These are phyloP conservation scores for Nepenthes mirabilis DNA, from an alignment of 148 eudicot genomes.

Conservation along the genomic window DNA sequence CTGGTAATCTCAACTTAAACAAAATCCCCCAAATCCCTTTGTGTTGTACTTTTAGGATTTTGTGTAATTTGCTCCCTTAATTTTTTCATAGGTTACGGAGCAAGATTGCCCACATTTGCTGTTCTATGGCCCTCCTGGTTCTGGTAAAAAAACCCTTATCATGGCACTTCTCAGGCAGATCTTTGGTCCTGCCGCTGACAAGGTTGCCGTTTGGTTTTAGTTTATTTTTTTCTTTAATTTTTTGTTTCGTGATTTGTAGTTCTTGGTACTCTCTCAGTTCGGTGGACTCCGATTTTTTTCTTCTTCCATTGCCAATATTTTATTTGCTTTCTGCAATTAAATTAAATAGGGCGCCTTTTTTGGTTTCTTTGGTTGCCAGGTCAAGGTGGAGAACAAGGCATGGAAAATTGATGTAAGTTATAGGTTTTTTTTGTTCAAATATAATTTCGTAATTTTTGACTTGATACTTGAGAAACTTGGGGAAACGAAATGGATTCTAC, in stretches of 20 bases:
- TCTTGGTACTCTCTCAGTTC: no score
- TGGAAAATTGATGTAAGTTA: conserved; percentile 88
- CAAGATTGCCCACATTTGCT: conserved; percentile 96
- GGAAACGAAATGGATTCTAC: not conserved
- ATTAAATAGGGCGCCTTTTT: not conserved
- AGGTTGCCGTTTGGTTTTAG: conserved; percentile 24
- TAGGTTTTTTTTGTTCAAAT: not conserved
- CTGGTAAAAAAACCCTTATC: conserved; percentile 95
- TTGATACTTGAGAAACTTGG: not conserved
- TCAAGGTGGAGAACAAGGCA: conserved; percentile 78
- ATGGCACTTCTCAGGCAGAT: conserved; percentile 89
- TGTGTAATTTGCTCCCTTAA: not conserved
- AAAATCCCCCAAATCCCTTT: not conserved
- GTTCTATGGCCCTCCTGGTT: conserved; percentile 85
- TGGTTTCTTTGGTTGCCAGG: conserved; percentile 26
- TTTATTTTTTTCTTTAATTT: not conserved
- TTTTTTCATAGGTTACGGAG: conserved; percentile 52
- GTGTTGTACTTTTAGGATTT: not conserved
- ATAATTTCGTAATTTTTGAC: not conserved
- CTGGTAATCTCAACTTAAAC: conserved; percentile 25
- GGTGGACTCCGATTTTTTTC: not conserved
- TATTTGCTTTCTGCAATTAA: no score
- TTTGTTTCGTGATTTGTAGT: not conserved
- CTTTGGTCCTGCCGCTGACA: conserved; percentile 82
- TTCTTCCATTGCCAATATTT: no score